These are phyloP conservation scores for Geranium incanum DNA, from an alignment of 441 rosid genomes.

Conservation along the genomic window DNA sequence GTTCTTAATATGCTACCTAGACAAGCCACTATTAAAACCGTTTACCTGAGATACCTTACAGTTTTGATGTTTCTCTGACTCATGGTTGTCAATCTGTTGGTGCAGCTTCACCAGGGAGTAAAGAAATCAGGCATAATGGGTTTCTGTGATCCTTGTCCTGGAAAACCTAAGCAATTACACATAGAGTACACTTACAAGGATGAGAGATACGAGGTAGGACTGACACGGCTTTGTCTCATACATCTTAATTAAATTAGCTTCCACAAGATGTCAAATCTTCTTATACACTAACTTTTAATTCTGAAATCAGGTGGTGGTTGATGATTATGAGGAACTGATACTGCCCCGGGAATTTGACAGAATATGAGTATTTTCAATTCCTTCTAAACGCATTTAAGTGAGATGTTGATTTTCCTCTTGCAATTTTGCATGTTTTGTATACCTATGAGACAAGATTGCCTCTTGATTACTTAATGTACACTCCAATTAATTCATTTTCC, in stretches of 20 bases:
- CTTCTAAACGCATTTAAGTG: background rate
- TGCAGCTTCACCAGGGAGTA: slow-evolving; percentile 85
- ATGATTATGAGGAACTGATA: slow-evolving; percentile 57
- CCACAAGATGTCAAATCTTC: background rate
- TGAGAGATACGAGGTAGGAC: slow-evolving; percentile 40
- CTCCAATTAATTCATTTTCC: background rate
- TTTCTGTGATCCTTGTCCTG: slow-evolving; percentile 94
- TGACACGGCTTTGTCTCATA: background rate
- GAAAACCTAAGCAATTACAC: slow-evolving; percentile 62
- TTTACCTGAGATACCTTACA: background rate
- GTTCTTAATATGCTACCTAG: too few relatives aligned
- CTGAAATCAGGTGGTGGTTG: slow-evolving; percentile 46
- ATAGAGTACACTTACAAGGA: slow-evolving; percentile 60
- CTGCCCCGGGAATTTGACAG: slow-evolving; percentile 62
- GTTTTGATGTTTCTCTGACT: background rate
- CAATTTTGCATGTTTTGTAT: slow-evolving; percentile 28
- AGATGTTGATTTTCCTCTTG: slow-evolving; percentile 17
- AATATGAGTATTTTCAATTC: slow-evolving; percentile 21
- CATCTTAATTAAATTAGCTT: slow-evolving; percentile 5
- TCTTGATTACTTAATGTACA: background rate
- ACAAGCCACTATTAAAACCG: background rate
- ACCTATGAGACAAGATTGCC: slow-evolving; percentile 18
- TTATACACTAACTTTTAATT: slow-evolving; percentile 10
- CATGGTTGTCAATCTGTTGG: slow-evolving; percentile 12
- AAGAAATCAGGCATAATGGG: slow-evolving; percentile 97